These are phyloP conservation scores for Epichloe elymi DNA, from an alignment of 2,329 filamentous ascomycete species.

Conservation along the genomic window DNA sequence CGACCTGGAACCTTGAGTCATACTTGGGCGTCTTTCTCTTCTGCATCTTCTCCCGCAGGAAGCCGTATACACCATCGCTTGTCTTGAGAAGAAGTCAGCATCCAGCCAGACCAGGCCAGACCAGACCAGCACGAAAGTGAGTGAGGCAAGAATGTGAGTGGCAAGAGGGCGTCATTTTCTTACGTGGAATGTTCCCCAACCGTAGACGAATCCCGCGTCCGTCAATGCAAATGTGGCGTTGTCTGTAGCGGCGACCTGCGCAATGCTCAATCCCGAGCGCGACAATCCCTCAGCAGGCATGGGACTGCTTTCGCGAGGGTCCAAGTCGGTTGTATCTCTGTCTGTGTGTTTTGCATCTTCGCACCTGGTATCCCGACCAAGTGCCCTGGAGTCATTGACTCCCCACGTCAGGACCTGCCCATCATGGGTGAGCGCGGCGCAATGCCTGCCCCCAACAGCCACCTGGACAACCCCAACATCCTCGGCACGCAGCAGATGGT, in stretches of 20 bases:
- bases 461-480: slow-evolving; percentile 41
- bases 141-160: not conserved
- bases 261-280: slow-evolving; percentile 39
- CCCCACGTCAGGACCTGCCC: slow-evolving; percentile 54
- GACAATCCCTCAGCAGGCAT: slow-evolving; percentile 29
- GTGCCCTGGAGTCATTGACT: slow-evolving; percentile 51
- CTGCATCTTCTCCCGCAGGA: slow-evolving; percentile 12
- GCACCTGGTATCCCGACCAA: slow-evolving; percentile 44
- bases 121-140: not conserved
- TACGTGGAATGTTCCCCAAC: slow-evolving; percentile 64
- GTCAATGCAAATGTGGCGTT: slow-evolving; percentile 59
- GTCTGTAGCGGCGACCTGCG: slow-evolving; percentile 48
- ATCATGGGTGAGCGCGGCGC: slow-evolving; percentile 46
- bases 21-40: slow-evolving; percentile 23
- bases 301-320: slow-evolving; percentile 46
- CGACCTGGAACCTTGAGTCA: slow-evolving; percentile 7
- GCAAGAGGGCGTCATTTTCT: slow-evolving; percentile 12
- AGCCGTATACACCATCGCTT: slow-evolving; percentile 7
- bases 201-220: slow-evolving; percentile 54
- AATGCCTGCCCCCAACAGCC: slow-evolving; percentile 52
- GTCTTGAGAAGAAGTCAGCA: not conserved
- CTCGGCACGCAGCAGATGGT: slow-evolving; percentile 38
- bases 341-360: slow-evolving; percentile 25
- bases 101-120: not conserved
- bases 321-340: slow-evolving; percentile 32